Evolutionary conservation across 305 asterid species (phyloP).

Genomic region (Solanum hybrid): DNA sequence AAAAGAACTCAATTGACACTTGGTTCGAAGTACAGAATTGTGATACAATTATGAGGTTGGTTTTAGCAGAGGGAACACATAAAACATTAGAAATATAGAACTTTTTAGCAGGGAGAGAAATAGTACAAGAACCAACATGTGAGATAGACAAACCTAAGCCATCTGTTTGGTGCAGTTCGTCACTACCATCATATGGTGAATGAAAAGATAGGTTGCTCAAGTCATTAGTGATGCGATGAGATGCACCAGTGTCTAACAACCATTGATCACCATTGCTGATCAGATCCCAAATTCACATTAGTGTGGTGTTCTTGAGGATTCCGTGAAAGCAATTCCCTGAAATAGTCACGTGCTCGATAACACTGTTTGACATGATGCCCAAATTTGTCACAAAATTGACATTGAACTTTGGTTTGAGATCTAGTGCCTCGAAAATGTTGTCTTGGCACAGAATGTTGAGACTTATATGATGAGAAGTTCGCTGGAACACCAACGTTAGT

Average conservation of each 20-base stretch:
- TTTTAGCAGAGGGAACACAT: neutral
- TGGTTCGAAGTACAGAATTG: neutral
- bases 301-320: neutral
- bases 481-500: neutral
- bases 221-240: neutral
- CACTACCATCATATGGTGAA: neutral
- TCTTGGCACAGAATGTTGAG: neutral
- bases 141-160: neutral
- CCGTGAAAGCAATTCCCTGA: neutral
- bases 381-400: neutral
- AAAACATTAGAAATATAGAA: neutral
- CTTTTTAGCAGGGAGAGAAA: neutral
- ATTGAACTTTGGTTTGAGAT: neutral
- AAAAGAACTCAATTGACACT: neutral
- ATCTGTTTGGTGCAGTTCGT: no score
- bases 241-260: neutral
- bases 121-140: neutral
- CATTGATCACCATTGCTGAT: neutral
- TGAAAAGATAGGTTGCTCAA: neutral
- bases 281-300: neutral
- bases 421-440: neutral
- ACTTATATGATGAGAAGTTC: neutral
- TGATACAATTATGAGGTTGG: neutral
- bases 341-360: neutral
- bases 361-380: neutral